Base-by-base conservation (phyloP, 345 rosid genomes). In the Corchorus olitorius region DNA sequence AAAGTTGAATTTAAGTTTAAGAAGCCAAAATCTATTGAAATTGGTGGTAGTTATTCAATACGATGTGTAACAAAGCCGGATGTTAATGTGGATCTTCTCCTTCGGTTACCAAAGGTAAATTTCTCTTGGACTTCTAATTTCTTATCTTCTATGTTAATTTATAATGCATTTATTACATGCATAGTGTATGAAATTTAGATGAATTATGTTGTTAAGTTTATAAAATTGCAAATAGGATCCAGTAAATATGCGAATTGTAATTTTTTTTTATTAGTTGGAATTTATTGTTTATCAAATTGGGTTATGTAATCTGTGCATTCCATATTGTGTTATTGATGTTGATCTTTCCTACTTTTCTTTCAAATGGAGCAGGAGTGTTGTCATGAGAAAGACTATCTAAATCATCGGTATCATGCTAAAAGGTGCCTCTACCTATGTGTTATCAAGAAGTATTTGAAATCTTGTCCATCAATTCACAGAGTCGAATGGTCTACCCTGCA, bases 321-420 rank as follows among this genome's bases (percentile, higher is more conserved):
- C 6, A 52, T 33, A 39, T 34, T 17, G 35, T 19, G 77, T 19
- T 19, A 9, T 54, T 56, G 12, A 15, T 48, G 43, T 59, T 72
- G 10, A 48, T 70, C 13, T 55, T 75, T 75, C 52, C 48, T 67
- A n/a, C 8, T 16, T n/a, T 12, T 58, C 15, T 59, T 67, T 27
- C 2, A 52, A 70, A 33, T 52, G 9, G 80, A 72, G 76, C 90
- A 93, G 99, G 98, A 93, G 52, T 93, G 98, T 81, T 95, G 92
- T 79, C 86, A 83, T 73, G 97, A 90, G 89, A 90, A 91, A 75
- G 98, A 95, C 80, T 95, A 89, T 81, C 85, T 93, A 77, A 89
- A 93, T 88, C 77, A 93, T 71, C 87, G 99, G 37, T 95, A 95
- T 83, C 94, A 92, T 82, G 98, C 96, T 77, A 93, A 92, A 83